Evolutionary conservation across 257 asterid species (phyloP).

Genomic region (Rubia yunnanensis): DNA sequence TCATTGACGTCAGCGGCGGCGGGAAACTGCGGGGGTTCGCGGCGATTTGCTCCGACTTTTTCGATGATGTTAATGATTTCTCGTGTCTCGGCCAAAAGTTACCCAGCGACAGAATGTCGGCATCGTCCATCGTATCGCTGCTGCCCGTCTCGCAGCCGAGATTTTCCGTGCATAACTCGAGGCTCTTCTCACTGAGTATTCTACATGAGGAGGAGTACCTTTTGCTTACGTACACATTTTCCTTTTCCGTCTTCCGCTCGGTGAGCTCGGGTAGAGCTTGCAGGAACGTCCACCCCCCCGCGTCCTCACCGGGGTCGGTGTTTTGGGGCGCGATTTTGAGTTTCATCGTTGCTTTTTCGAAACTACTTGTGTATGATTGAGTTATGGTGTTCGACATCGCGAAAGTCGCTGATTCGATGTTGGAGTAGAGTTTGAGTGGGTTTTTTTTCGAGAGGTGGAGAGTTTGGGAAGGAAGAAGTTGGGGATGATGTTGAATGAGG

Average conservation of each 20-base stretch:
- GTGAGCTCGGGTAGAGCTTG: constrained; percentile 22
- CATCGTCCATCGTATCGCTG: constrained; percentile 33
- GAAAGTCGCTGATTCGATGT: not conserved
- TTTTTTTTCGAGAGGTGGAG: not conserved
- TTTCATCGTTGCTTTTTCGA: constrained; percentile 44
- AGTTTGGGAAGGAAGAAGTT: not conserved
- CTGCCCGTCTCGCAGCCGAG: constrained; percentile 77
- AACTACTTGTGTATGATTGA: constrained; percentile 26
- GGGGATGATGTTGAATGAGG: constrained; percentile 38
- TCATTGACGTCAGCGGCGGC: constrained; percentile 85
- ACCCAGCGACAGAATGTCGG: constrained; percentile 18
- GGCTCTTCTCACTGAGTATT: constrained; percentile 40
- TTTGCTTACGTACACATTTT: constrained; percentile 1
- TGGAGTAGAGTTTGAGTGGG: not conserved
- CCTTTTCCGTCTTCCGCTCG: constrained; percentile 11
- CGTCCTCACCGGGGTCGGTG: not conserved
- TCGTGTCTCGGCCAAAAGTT: not conserved
- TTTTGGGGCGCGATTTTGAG: constrained; percentile 30
- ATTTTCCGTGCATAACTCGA: constrained; percentile 74
- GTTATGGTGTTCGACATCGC: constrained; percentile 46
- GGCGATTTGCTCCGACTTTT: constrained; percentile 4
- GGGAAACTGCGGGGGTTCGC: constrained; percentile 54
- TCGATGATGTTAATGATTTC: constrained; percentile 15
- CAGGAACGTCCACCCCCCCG: constrained; percentile 35
- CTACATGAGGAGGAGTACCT: constrained; percentile 26